Conservation (phyloP, 306 rosid genomes). For the Pyrus betulifolia region DNA sequence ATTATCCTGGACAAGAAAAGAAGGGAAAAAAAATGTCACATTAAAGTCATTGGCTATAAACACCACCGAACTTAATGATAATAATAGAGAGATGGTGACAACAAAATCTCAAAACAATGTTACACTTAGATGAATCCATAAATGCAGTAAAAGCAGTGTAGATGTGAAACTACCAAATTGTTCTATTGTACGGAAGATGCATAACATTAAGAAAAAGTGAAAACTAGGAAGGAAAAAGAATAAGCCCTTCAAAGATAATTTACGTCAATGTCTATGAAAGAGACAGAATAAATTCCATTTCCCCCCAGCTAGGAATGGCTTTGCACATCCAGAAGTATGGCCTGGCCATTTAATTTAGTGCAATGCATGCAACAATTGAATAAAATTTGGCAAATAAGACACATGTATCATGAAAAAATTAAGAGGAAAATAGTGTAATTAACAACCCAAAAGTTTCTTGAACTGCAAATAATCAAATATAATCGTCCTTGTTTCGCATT, state of each 20-base stretch:
- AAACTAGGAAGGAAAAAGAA: neutral
- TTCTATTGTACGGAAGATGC: neutral
- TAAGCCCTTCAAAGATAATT: neutral
- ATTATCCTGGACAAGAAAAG: slow-evolving; percentile 49
- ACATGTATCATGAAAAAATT: neutral
- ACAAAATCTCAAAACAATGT: neutral
- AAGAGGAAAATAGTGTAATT: neutral
- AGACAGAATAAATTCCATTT: too few species aligned
- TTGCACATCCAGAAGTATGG: neutral
- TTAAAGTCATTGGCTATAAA: neutral
- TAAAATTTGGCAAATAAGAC: neutral
- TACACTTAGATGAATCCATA: neutral
- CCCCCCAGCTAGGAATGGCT: neutral
- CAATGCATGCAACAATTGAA: neutral
- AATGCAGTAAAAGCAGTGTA: neutral
- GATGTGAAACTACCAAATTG: neutral
- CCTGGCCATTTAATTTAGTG: neutral
- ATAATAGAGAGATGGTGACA: neutral
- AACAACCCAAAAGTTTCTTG: neutral
- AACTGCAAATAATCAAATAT: neutral
- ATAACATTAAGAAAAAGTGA: neutral
- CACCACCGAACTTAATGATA: neutral
- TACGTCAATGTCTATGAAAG: neutral
- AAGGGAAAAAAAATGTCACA: slow-evolving; percentile 10
- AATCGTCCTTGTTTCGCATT: neutral